Evolutionary conservation across 192 early-diverging fungal species (phyloP).

Genomic region (Bifiguratus adelaidae): DNA sequence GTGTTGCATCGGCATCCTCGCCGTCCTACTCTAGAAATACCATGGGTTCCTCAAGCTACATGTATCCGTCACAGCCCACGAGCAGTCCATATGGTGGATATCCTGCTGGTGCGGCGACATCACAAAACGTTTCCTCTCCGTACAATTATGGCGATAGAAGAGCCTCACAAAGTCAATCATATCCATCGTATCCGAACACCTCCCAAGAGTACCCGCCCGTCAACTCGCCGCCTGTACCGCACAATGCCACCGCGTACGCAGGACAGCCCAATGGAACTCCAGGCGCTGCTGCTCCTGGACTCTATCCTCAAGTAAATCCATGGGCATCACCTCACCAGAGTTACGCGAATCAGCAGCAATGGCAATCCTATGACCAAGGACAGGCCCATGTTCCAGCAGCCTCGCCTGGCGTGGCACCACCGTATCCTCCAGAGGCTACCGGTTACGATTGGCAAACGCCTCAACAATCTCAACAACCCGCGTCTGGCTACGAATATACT

Average conservation of each 20-base stretch:
- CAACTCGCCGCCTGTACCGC: no score
- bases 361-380: background rate
- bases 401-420: background rate
- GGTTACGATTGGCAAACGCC: constrained; percentile 10
- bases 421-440: background rate
- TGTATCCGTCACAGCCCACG: constrained; percentile 11
- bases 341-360: constrained; percentile 8
- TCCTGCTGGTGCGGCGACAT: constrained; percentile 9
- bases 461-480: constrained; percentile 25
- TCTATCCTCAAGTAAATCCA: no score
- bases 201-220: no score
- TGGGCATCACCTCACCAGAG: constrained; percentile 7
- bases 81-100: constrained; percentile 17
- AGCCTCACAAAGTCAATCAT: constrained; percentile 16
- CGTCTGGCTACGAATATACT: background rate
- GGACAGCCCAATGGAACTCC: no score
- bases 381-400: background rate
- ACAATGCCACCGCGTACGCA: no score
- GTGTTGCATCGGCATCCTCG: constrained; percentile 28
- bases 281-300: no score
- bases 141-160: constrained; percentile 20
- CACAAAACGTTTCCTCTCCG: constrained; percentile 10
- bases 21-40: no score
- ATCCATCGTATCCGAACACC: no score
- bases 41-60: constrained; percentile 10